Percentiles rank a stretch among this genome's conserved stretches.
Evolutionary conservation across 2,329 filamentous ascomycete genomes (phyloP).

Genomic region (Colletotrichum navitas): DNA sequence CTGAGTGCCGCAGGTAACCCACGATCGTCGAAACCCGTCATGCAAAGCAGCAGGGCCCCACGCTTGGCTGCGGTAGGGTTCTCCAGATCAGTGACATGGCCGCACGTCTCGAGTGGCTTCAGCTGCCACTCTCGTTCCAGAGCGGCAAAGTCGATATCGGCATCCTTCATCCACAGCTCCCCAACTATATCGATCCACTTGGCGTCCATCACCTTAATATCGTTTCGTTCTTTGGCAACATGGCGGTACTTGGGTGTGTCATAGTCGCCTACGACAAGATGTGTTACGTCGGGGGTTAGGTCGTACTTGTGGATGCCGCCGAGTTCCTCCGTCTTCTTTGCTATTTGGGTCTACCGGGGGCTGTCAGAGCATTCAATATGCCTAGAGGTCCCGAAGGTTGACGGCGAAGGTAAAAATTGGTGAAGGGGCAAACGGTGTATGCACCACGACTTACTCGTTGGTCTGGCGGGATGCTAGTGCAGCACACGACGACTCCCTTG

Average conservation of each 20-base stretch:
- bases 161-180: conserved; percentile 83
- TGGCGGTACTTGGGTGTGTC: conserved; percentile 95
- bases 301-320: conserved; percentile 91
- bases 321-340: conserved; percentile 78
- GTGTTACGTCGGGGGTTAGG: conserved; percentile 94
- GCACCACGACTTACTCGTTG: conserved; percentile 71
- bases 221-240: conserved; percentile 88
- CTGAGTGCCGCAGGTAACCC: conserved; percentile 39
- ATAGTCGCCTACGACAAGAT: conserved; percentile 90
- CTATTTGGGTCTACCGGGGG: conserved; percentile 63
- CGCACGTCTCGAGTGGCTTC: conserved; percentile 70
- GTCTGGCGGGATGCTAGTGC: conserved; percentile 85
- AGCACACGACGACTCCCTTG: conserved; percentile 83
- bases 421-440: conserved; percentile 3
- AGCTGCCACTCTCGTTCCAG: conserved; percentile 77
- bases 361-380: conserved; percentile 25
- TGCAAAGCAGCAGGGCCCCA: conserved; percentile 63
- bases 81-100: conserved; percentile 47
- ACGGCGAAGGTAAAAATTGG: not conserved
- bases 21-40: conserved; percentile 70
- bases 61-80: conserved; percentile 53
- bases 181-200: conserved; percentile 87
- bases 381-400: not conserved
- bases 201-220: conserved; percentile 85
- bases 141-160: conserved; percentile 77